phyloP scores from a whole-genome alignment of 1,139 yeast species.

The Suhomyces maxii region DNA sequence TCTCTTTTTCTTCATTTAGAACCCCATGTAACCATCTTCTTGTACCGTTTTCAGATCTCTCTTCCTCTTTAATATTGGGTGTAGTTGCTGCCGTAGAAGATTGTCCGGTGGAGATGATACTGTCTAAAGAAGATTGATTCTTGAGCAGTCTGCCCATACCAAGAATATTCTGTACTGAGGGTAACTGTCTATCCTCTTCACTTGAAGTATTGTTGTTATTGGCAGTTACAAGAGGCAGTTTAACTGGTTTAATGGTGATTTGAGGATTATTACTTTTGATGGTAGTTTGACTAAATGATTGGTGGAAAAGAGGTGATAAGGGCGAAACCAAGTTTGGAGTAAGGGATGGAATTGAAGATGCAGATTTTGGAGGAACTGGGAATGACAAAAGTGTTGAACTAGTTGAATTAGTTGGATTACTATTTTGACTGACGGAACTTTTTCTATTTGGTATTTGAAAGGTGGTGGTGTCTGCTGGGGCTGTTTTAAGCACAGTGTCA shows the following conservation, averaged over 20 bases:
- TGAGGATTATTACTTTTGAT: conserved; percentile 6
- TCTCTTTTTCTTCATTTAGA: conserved; percentile 8
- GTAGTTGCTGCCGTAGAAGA: conserved; percentile 1
- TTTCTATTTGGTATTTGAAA: conserved; percentile 10
- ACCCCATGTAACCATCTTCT: conserved; percentile 17
- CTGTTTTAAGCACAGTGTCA: conserved; percentile 17
- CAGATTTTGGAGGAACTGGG: conserved; percentile 5
- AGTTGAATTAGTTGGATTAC: conserved; percentile 1
- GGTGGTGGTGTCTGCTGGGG: conserved; percentile 20
- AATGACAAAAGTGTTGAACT: conserved; percentile 2
- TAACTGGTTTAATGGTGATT: conserved; percentile 1
- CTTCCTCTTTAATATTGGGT: conserved; percentile 1
- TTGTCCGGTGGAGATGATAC: conserved; percentile 1
- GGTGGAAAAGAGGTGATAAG: conserved; percentile 44
- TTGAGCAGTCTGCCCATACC: conserved; percentile 4
- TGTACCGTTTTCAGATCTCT: conserved; percentile 5
- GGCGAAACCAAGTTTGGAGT: conserved; percentile 42
- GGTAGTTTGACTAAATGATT: conserved; percentile 32
- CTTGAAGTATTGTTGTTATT: conserved; percentile 1
- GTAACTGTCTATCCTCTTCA: conserved; percentile 9
- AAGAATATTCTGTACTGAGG: conserved; percentile 15
- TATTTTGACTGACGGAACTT: conserved; percentile 1
- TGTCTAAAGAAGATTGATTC: conserved; percentile 6
- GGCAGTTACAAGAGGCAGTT: background rate
- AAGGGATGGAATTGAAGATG: conserved; percentile 20